These are phyloP conservation scores for Tolypocladium sp. DNA, from an alignment of 2,329 filamentous ascomycete species.

Conservation along the genomic window DNA sequence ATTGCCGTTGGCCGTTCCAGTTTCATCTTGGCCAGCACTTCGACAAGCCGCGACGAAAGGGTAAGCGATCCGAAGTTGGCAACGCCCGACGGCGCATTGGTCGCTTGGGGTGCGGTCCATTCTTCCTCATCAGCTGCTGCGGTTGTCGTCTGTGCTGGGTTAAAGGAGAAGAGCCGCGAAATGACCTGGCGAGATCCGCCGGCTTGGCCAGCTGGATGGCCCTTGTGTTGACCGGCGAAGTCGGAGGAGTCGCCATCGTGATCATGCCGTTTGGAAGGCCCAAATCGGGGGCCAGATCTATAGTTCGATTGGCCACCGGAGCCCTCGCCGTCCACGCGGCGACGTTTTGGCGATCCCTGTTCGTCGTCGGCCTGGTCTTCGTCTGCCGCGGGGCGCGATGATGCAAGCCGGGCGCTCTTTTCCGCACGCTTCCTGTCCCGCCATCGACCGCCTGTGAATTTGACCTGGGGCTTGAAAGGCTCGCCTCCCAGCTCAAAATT, in stretches of 20 bases:
- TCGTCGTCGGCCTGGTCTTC: constrained; percentile 16
- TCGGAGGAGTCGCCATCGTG: constrained; percentile 7
- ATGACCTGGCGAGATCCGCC: constrained; percentile 51
- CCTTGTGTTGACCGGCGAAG: constrained; percentile 9
- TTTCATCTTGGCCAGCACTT: constrained; percentile 77
- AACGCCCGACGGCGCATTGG: constrained; percentile 81
- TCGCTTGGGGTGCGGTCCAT: constrained; percentile 58
- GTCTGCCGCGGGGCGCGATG: constrained; percentile 10
- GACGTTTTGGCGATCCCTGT: constrained; percentile 34
- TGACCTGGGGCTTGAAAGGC: constrained; percentile 50
- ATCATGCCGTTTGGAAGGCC: background rate
- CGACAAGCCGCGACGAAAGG: constrained; percentile 68
- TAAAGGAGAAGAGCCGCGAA: constrained; percentile 87
- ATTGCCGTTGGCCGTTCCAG: constrained; percentile 91
- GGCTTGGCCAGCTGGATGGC: constrained; percentile 10
- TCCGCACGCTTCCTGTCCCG: constrained; percentile 71
- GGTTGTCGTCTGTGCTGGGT: constrained; percentile 63
- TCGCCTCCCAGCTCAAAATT: constrained; percentile 76
- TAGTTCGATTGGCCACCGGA: constrained; percentile 4
- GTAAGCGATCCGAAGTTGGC: constrained; percentile 83
- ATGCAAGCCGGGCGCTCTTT: constrained; percentile 20
- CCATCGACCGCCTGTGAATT: constrained; percentile 88
- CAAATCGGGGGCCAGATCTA: background rate
- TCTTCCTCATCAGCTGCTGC: constrained; percentile 40
- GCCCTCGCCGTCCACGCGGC: constrained; percentile 23